These are phyloP conservation scores for Spinellus fusiger DNA, from an alignment of 192 early-diverging fungal genomes.

Conservation along the genomic window DNA sequence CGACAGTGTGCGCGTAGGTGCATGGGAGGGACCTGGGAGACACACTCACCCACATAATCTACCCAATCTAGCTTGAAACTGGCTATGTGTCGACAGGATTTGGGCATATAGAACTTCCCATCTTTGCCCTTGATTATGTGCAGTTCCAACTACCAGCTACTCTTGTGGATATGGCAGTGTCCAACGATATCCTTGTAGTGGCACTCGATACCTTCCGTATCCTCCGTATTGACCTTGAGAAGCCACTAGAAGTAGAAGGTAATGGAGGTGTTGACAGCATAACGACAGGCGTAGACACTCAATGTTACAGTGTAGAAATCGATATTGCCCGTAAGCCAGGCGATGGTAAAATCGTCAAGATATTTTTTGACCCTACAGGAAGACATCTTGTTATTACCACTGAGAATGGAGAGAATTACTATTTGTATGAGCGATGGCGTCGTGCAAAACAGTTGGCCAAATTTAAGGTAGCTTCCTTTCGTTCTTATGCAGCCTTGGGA, in stretches of 20 bases:
- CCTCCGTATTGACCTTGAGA: conserved; percentile 85
- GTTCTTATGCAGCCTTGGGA: too few relatives aligned
- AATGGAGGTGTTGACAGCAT: conserved; percentile 6
- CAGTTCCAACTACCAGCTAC: conserved; percentile 81
- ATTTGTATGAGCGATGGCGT: conserved; percentile 82
- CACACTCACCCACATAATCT: neutral
- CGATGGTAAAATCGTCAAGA: conserved; percentile 57
- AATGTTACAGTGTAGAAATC: conserved; percentile 46
- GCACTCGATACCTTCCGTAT: conserved; percentile 69
- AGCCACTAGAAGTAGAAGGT: conserved; percentile 76
- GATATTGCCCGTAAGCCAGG: conserved; percentile 57
- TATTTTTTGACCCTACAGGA: conserved; percentile 86
- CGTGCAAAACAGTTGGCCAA: conserved; percentile 72
- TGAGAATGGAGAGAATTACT: conserved; percentile 86
- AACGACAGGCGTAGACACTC: neutral
- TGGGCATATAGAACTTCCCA: conserved; percentile 40
- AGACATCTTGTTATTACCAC: conserved; percentile 87
- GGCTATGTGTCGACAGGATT: conserved; percentile 53
- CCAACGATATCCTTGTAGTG: conserved; percentile 80
- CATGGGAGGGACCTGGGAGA: neutral
- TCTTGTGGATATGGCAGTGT: conserved; percentile 68
- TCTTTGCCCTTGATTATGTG: conserved; percentile 84
- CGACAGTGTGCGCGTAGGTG: conserved; percentile 23
- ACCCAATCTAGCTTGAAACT: conserved; percentile 39
- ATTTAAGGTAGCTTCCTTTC: conserved; percentile 54